phyloP scores from a whole-genome alignment of 495 filamentous ascomycete species.

The Penicillium goetzii region DNA sequence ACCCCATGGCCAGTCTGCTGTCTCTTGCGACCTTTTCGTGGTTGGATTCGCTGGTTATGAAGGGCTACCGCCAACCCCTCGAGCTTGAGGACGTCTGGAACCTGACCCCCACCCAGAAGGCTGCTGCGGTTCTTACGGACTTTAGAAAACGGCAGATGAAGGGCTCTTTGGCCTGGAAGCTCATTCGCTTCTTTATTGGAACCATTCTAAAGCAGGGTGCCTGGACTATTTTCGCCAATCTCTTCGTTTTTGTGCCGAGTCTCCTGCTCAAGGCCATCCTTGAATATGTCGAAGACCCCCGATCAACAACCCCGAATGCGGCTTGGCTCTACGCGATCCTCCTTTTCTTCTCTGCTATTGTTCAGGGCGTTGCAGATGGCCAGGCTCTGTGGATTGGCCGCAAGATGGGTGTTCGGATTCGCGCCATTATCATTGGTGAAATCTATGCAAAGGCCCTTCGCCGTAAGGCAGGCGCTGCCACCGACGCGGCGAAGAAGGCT shows the following conservation, averaged over 20 bases:
- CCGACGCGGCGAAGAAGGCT: conserved; percentile 54
- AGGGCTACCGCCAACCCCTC: conserved; percentile 86
- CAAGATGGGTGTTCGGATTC: conserved; percentile 88
- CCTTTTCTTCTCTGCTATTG: conserved; percentile 75
- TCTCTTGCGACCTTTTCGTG: conserved; percentile 88
- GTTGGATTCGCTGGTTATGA: conserved; percentile 87
- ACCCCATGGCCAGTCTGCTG: conserved; percentile 84
- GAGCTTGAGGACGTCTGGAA: conserved; percentile 92
- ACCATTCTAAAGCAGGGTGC: conserved; percentile 74
- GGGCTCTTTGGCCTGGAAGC: conserved; percentile 74
- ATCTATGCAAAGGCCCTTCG: conserved; percentile 97
- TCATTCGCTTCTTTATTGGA: conserved; percentile 80
- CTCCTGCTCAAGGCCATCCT: conserved; percentile 88
- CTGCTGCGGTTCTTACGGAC: conserved; percentile 72
- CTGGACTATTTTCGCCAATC: conserved; percentile 76
- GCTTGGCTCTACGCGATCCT: conserved; percentile 96
- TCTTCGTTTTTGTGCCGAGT: conserved; percentile 89
- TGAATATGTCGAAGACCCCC: conserved; percentile 87
- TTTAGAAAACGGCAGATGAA: conserved; percentile 90
- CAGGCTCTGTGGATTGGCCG: conserved; percentile 94
- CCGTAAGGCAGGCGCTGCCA: conserved; percentile 80
- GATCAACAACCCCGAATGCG: conserved; percentile 77
- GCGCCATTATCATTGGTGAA: conserved; percentile 95
- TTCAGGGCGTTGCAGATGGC: conserved; percentile 77
- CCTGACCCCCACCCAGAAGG: conserved; percentile 83